Percentiles rank a stretch among this genome's conserved stretches.
phyloP scores from a whole-genome alignment of 78 protist species.

The Emiliania huxleyi region DNA sequence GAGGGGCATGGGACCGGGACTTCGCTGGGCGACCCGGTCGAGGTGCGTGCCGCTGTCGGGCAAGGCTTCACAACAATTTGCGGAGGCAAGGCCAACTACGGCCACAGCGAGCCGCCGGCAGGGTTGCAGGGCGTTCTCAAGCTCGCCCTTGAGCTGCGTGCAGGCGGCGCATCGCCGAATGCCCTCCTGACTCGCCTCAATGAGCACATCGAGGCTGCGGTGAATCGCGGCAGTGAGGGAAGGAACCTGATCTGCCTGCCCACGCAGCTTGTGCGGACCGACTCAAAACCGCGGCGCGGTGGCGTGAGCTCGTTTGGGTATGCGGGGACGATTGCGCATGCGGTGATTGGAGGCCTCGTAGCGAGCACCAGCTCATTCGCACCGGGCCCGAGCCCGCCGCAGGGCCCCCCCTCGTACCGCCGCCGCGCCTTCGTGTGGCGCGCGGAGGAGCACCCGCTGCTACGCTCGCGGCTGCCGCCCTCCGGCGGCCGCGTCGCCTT shows the following conservation, averaged over 20 bases:
- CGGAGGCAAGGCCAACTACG: constrained; percentile 64
- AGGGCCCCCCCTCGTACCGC: neutral
- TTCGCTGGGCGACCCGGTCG: neutral
- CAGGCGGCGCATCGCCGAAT: neutral
- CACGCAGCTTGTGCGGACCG: too few relatives aligned
- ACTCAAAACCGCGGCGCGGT: neutral
- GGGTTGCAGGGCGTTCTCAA: neutral
- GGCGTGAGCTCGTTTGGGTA: constrained; percentile 21
- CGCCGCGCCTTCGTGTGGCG: neutral
- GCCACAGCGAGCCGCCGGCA: constrained; percentile 67
- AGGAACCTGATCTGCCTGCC: too few relatives aligned
- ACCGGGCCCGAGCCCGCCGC: too few relatives aligned
- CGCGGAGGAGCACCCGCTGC: neutral
- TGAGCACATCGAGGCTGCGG: too few relatives aligned
- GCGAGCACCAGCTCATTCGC: too few relatives aligned
- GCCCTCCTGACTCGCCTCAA: neutral
- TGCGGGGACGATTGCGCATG: constrained; percentile 26
- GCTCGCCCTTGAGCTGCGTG: neutral
- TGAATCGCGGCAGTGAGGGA: too few relatives aligned
- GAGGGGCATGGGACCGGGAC: neutral
- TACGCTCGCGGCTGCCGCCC: neutral
- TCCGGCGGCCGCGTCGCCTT: neutral
- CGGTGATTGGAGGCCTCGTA: neutral
- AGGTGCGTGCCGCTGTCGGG: neutral
- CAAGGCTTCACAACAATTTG: constrained; percentile 30